Evolutionary conservation across 2,329 filamentous ascomycete species (phyloP), one percentile per base, ranked within the genome.

Genomic region (Fusarium coffeatum): DNA sequence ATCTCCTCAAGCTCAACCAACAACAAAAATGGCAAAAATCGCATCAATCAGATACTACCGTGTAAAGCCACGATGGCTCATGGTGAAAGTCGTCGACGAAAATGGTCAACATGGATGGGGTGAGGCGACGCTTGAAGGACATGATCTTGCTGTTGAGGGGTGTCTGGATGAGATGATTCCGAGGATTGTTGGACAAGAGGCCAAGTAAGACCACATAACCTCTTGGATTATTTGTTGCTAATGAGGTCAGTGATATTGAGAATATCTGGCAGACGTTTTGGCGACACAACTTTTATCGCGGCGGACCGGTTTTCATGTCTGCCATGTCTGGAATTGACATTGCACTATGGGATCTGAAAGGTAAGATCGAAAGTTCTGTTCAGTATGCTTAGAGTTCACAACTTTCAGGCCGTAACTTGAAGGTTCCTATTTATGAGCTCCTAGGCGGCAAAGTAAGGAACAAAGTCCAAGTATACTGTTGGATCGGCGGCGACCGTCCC

Each of bases 281-380:
- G 87, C 86, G 92, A 43, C 82, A 87, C 43, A 88, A 88, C 0
- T 95, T 94, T 78, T 94, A 94, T 78, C 85, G 92, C 28, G 92
- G 92, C 4, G 92, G 92, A 0, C 90, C 92, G 0, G 92, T 94
- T 12, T 90, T 94, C 69, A 94, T 94, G 91, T 92, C 89, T 70
- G 92, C 92, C 1, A 80, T 94, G 18, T 88, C 91, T 1, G 92
- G 92, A 4, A 88, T 94, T 54, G 92, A 94, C 74, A 94, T 94
- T 77, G 92, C 92, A 0, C 81, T 94, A 1, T 94, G 92, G 92
- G 92, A 94, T 79, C 81, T 94, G 22, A 93, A 94, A 82, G 83
- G 83, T 81, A 59, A 32, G 2, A 5, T 9, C 1, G 15, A 1
- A 16, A 5, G 0, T 12, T 27, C 2, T 13, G 13, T 5, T 8